Evolutionary conservation across 208 protist species (phyloP).

Genomic region (Crithidia sp.): DNA sequence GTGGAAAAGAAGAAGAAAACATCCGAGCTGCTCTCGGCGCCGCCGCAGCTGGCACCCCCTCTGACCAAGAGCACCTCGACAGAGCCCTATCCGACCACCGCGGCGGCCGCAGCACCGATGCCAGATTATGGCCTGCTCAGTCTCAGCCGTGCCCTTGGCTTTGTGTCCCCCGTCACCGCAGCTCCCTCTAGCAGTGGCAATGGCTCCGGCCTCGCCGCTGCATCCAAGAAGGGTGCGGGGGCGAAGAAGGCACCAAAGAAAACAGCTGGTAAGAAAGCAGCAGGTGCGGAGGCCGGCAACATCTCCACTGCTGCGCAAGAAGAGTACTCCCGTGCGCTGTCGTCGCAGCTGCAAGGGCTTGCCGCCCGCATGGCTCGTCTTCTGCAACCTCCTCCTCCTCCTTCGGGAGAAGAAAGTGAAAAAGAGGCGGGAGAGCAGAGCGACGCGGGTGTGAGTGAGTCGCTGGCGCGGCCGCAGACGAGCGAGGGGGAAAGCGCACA

Average conservation of each 20-base stretch:
- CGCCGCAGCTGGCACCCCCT: background rate
- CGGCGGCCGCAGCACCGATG: background rate
- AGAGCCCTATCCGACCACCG: background rate
- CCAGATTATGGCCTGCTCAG: conserved; percentile 32
- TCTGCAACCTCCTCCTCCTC: too few species aligned
- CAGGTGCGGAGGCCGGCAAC: background rate
- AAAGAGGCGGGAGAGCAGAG: background rate
- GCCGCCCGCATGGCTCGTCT: conserved; percentile 12
- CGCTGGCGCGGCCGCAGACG: background rate
- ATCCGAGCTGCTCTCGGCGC: too few species aligned
- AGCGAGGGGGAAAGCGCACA: background rate
- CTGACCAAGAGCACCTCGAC: conserved; percentile 3
- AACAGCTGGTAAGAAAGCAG: background rate
- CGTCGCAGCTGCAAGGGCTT: conserved; percentile 22
- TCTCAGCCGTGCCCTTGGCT: conserved; percentile 29
- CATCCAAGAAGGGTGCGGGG: conserved; percentile 2
- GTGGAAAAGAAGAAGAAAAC: background rate
- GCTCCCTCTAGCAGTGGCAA: background rate
- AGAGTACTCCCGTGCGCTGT: conserved; percentile 15
- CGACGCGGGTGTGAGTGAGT: background rate
- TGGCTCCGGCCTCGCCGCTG: background rate
- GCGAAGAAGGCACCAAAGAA: conserved; percentile 13
- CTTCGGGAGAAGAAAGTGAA: background rate
- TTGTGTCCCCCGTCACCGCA: conserved; percentile 5
- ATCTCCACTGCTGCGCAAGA: conserved; percentile 6